Percentiles rank a stretch among this genome's conserved stretches.
These are phyloP conservation scores for Emericellopsis atlantica DNA, from an alignment of 2,329 filamentous ascomycete genomes.

Conservation along the genomic window DNA sequence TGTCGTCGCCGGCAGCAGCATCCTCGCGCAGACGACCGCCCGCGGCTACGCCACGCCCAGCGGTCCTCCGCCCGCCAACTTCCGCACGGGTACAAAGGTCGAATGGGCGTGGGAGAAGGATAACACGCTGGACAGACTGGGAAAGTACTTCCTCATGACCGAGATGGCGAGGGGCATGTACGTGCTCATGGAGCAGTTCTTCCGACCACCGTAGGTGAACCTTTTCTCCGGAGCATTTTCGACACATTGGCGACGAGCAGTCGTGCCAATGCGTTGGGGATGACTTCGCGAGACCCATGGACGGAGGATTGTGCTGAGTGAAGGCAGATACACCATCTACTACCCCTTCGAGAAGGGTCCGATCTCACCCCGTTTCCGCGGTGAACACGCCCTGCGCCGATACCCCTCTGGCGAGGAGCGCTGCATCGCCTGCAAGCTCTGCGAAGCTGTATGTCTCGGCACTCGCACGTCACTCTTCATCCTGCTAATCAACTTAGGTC, in stretches of 20 bases:
- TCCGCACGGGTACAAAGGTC: constrained; percentile 61
- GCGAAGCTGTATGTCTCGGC: constrained; percentile 57
- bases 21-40: background rate
- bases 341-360: constrained; percentile 99
- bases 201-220: constrained; percentile 80
- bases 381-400: constrained; percentile 89
- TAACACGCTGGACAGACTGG: constrained; percentile 66
- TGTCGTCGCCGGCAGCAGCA: constrained; percentile 1
- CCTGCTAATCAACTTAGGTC: constrained; percentile 34
- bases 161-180: constrained; percentile 99
- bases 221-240: background rate
- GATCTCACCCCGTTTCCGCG: constrained; percentile 94
- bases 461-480: no score
- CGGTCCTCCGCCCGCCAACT: constrained; percentile 68
- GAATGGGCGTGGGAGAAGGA: constrained; percentile 75
- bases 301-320: background rate
- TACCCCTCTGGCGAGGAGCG: constrained; percentile 97
- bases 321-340: constrained; percentile 80
- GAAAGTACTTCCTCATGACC: constrained; percentile 88
- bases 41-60: constrained; percentile 53
- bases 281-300: background rate
- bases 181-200: constrained; percentile 93
- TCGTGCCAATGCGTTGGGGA: background rate
- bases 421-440: constrained; percentile 99
- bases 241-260: background rate